Conservation (phyloP, 78 protist species). For the Monosiga brevicollis region DNA sequence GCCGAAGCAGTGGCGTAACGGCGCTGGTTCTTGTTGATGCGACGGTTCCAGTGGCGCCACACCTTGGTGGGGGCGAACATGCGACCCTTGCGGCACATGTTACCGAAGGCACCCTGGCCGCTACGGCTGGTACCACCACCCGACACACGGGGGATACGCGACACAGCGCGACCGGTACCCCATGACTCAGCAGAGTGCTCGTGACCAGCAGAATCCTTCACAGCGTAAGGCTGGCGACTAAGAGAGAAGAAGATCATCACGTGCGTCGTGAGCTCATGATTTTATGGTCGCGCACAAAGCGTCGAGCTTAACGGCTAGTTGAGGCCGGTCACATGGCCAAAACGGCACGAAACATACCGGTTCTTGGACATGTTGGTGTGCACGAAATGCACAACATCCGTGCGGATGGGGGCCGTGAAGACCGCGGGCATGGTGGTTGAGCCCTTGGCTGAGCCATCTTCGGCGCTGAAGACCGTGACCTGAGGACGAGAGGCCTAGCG, state of each 20-base stretch:
- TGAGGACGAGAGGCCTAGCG: conserved; percentile 45
- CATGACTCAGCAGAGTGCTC: conserved; percentile 97
- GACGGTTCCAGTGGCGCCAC: conserved; percentile 95
- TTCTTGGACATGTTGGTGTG: conserved; percentile 92
- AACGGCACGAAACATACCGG: conserved; percentile 59
- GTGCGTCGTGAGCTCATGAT: no score
- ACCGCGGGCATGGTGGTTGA: conserved; percentile 76
- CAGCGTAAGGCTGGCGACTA: conserved; percentile 80
- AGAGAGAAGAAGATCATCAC: not conserved
- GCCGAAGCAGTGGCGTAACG: conserved; percentile 94
- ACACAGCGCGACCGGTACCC: conserved; percentile 99
- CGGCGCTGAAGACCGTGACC: conserved; percentile 13
- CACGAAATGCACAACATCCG: conserved; percentile 82
- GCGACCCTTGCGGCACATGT: conserved; percentile 95
- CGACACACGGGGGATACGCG: conserved; percentile 99
- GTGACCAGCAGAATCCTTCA: conserved; percentile 82
- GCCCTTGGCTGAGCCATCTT: conserved; percentile 8
- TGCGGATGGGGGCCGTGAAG: conserved; percentile 86
- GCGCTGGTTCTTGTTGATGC: conserved; percentile 87
- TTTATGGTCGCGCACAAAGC: no score
- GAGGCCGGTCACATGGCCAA: no score
- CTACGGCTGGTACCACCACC: conserved; percentile 98
- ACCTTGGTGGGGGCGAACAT: conserved; percentile 98
- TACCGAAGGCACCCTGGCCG: conserved; percentile 99
- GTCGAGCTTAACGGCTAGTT: no score